A percentile compares a stretch with the other conserved stretches of the same genome.
Evolutionary conservation across 176 grass and related monocot species (phyloP).

Genomic region (Chloris gayana): DNA sequence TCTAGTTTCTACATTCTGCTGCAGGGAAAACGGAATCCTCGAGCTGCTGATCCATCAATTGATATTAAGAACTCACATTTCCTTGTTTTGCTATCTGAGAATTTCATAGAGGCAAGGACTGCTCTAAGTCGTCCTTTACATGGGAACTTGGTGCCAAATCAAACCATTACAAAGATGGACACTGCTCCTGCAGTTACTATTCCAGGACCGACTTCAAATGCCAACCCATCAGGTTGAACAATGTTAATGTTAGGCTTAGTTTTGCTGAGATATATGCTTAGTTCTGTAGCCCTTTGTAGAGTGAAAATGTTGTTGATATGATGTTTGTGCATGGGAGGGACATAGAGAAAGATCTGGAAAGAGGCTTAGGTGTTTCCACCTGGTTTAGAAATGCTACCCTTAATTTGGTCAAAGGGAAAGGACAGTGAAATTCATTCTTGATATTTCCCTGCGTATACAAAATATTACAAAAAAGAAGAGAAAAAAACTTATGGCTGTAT

Average conservation of each 20-base stretch:
- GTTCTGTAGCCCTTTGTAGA: constrained; percentile 15
- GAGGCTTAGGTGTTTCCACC: constrained; percentile 12
- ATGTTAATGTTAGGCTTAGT: constrained; percentile 25
- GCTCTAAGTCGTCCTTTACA: constrained; percentile 74
- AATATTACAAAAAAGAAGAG: constrained; percentile 11
- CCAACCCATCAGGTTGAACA: constrained; percentile 70
- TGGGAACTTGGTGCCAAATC: constrained; percentile 58
- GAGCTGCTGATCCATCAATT: constrained; percentile 63
- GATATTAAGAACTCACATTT: constrained; percentile 80
- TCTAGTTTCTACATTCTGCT: constrained; percentile 36
- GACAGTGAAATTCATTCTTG: constrained; percentile 2
- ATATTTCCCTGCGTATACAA: constrained; percentile 8
- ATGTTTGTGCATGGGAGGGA: constrained; percentile 29
- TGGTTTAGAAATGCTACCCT: constrained; percentile 30
- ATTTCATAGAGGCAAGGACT: constrained; percentile 76
- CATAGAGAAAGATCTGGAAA: constrained; percentile 6
- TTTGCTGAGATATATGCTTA: constrained; percentile 24
- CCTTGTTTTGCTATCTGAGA: constrained; percentile 87
- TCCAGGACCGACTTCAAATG: constrained; percentile 51
- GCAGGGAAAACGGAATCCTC: constrained; percentile 86
- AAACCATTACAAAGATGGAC: constrained; percentile 68
- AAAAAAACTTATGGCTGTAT: not conserved
- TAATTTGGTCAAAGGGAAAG: constrained; percentile 14
- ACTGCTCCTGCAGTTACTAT: constrained; percentile 50
- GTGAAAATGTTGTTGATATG: constrained; percentile 28